Conservation (phyloP, 257 asterid species). For the Forsythia viridissima region DNA sequence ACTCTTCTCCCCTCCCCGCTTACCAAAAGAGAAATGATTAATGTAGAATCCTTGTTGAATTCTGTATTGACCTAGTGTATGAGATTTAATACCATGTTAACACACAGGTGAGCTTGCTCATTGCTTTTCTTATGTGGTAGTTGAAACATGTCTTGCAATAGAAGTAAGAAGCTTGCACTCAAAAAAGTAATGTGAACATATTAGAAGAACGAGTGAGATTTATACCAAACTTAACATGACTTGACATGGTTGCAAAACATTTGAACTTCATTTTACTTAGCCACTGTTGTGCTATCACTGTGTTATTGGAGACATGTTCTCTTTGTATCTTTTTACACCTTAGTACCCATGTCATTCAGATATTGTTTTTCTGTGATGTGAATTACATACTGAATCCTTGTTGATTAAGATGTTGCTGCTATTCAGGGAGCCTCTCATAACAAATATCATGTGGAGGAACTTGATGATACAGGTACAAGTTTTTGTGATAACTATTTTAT, state of each 20-base stretch:
- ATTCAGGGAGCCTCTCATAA: conserved; percentile 92
- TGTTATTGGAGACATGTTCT: too few species aligned
- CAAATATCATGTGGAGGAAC: conserved; percentile 99
- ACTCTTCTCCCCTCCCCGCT: neutral
- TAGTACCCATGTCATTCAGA: neutral
- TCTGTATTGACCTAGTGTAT: neutral
- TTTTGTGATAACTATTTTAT: neutral
- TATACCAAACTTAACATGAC: too few species aligned
- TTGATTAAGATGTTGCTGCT: conserved; percentile 21
- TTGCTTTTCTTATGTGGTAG: too few species aligned
- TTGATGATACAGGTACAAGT: conserved; percentile 69
- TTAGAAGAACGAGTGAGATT: too few species aligned
- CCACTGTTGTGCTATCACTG: too few species aligned
- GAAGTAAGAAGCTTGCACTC: too few species aligned
- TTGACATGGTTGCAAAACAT: too few species aligned
- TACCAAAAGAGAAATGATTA: neutral
- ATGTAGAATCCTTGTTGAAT: neutral
- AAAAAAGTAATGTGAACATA: too few species aligned
- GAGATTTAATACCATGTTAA: neutral
- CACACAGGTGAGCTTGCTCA: too few species aligned
- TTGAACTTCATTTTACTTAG: too few species aligned
- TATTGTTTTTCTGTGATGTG: neutral
- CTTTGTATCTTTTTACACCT: too few species aligned
- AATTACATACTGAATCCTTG: neutral
- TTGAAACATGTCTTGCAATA: too few species aligned